Base-by-base conservation (phyloP, 1,139 yeast species). In the Hanseniaspora sp. region DNA sequence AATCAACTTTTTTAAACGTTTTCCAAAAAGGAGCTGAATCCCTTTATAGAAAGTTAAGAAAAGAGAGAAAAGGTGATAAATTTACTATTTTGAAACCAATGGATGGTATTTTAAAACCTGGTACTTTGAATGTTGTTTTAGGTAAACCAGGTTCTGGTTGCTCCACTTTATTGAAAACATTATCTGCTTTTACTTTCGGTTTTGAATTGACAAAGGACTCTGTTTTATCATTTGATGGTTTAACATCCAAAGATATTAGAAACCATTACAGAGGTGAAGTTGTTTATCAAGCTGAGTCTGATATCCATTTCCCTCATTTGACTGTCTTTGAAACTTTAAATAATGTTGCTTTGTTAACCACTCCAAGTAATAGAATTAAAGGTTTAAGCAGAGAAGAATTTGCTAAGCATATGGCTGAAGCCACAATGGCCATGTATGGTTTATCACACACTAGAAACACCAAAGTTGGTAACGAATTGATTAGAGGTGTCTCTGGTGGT, bases 131-230 rank as follows among this genome's bases (percentile, higher is more conserved):
- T 5, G 86, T 85, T 51, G 94, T 84, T 1, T 69, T 84, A 42
- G 94, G 94, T 45, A 77, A 90, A 65, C 94, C 94, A 0, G 94
- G 94, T 63, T 79, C 90, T 31, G 95, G 95, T 56, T 86, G 95
- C 68, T 77, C 95, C 1, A 84, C 95, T 1, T 74, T 84, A 53
- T 69, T 86, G 62, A 84, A 83, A 62, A 76, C 92, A 0, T 74
- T 85, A 57, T 77, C 90, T 8, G 69, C 83, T 38, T 79, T 81
- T 59, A 83, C 90, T 5, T 79, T 82, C 64, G 95, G 94, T 51
- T 85, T 83, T 65, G 69, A 78, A 45, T 63, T 84, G 45, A 80
- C 74, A 54, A 68, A 73, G 45, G 63, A 59, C 28, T 48, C 61
- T 3, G 53, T 59, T 31, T 64, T 73, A 46, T 60, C 71, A 37